Conservation (phyloP, 2,329 filamentous ascomycete species). For the Shiraia sp. region DNA sequence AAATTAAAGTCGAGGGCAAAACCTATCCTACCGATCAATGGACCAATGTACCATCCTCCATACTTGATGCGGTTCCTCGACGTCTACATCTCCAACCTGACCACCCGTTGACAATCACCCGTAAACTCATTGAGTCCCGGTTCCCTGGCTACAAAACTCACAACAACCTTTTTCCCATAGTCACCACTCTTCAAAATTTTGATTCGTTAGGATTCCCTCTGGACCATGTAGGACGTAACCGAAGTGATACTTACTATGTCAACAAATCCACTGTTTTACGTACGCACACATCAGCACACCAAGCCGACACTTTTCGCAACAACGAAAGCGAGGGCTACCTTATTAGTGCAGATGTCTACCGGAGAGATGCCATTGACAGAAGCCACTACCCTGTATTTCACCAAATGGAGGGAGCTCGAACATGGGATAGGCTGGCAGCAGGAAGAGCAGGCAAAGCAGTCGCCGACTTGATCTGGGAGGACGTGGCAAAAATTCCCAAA, state of each 20-base stretch:
- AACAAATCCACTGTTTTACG: conserved; percentile 81
- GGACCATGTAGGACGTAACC: conserved; percentile 84
- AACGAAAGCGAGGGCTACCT: conserved; percentile 80
- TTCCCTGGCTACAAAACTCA: conserved; percentile 80
- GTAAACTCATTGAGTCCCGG: conserved; percentile 86
- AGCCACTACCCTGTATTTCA: conserved; percentile 97
- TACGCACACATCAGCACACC: conserved; percentile 94
- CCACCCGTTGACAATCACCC: conserved; percentile 88
- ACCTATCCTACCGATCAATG: conserved; percentile 73
- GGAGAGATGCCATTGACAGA: conserved; percentile 90
- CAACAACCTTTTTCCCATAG: conserved; percentile 79
- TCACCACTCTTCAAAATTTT: conserved; percentile 86
- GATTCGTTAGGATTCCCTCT: conserved; percentile 91
- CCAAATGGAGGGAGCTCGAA: conserved; percentile 94
- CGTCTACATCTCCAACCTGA: conserved; percentile 87
- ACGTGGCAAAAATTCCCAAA: conserved; percentile 71
- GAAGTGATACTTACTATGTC: conserved; percentile 94
- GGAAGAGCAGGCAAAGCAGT: conserved; percentile 51
- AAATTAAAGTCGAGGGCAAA: conserved; percentile 64
- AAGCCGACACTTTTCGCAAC: conserved; percentile 77
- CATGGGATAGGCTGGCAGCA: conserved; percentile 75
- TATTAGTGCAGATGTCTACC: conserved; percentile 92
- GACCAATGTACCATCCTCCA: conserved; percentile 81
- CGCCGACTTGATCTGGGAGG: conserved; percentile 67
- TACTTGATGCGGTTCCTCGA: conserved; percentile 73